Conservation (phyloP, 1,284 basidiomycete species). For the Ustilago crameri region DNA sequence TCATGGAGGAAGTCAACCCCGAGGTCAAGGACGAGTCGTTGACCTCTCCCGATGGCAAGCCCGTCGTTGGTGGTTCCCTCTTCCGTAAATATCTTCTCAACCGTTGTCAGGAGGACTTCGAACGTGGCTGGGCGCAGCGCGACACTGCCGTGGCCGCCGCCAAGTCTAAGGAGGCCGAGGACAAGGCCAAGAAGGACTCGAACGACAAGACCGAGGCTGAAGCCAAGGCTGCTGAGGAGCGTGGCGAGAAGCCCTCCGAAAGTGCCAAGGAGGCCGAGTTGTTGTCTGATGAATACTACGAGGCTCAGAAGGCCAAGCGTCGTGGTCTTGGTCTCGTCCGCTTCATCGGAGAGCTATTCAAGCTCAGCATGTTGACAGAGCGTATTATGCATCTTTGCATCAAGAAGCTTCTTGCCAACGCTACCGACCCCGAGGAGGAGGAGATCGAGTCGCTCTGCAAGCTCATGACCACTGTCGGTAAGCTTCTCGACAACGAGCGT, state of each 20-base stretch:
- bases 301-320: conserved; percentile 94
- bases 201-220: conserved; percentile 70
- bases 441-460: conserved; percentile 96
- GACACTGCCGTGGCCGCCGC: conserved; percentile 73
- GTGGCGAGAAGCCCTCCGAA: conserved; percentile 62
- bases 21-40: conserved; percentile 82
- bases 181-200: conserved; percentile 72
- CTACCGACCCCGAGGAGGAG: conserved; percentile 94
- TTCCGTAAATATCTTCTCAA: conserved; percentile 91
- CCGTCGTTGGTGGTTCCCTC: conserved; percentile 84
- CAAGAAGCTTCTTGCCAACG: conserved; percentile 90
- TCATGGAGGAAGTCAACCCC: conserved; percentile 87
- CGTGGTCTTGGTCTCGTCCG: conserved; percentile 95
- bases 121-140: conserved; percentile 78
- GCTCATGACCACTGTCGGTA: conserved; percentile 87
- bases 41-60: conserved; percentile 79
- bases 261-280: conserved; percentile 69
- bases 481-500: conserved; percentile 78
- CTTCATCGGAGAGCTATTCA: conserved; percentile 98
- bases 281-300: conserved; percentile 96
- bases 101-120: conserved; percentile 93
- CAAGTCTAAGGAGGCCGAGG: conserved; percentile 72
- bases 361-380: conserved; percentile 91
- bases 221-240: conserved; percentile 74
- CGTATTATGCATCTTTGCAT: conserved; percentile 97